A percentile compares a stretch with the other conserved stretches of the same genome.
Evolutionary conservation across 2,329 filamentous ascomycete genomes (phyloP).

Genomic region (Claviceps spartinae): DNA sequence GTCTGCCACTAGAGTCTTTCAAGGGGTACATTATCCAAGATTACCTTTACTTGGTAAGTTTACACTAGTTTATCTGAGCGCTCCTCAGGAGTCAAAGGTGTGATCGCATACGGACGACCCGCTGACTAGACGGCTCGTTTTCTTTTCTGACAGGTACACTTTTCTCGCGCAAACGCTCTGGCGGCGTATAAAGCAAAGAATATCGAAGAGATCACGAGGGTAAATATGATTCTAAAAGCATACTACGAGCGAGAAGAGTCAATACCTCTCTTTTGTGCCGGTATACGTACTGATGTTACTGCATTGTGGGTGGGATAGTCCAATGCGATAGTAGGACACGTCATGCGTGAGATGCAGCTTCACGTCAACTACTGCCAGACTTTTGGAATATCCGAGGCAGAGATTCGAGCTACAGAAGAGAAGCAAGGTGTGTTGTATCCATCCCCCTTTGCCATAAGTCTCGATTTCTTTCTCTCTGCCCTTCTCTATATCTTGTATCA

Average conservation of each 20-base stretch:
- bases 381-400: conserved; percentile 61
- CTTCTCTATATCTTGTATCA: neutral
- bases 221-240: conserved; percentile 9
- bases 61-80: neutral
- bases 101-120: no score
- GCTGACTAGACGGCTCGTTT: neutral
- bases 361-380: conserved; percentile 72
- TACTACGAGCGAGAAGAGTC: neutral
- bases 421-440: conserved; percentile 39
- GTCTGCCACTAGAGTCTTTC: conserved; percentile 62
- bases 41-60: conserved; percentile 67
- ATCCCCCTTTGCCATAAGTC: neutral
- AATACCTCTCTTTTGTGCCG: no score
- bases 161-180: conserved; percentile 73
- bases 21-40: conserved; percentile 86
- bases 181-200: conserved; percentile 72
- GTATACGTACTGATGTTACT: neutral
- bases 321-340: conserved; percentile 54
- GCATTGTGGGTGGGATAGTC: conserved; percentile 14
- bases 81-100: neutral
- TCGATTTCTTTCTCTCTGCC: neutral
- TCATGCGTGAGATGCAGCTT: conserved; percentile 65
- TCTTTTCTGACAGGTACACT: conserved; percentile 50
- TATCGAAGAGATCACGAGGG: conserved; percentile 57
- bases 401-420: conserved; percentile 64